phyloP scores from a whole-genome alignment of 805 yeast species.

The Monosporozyma solicola region DNA sequence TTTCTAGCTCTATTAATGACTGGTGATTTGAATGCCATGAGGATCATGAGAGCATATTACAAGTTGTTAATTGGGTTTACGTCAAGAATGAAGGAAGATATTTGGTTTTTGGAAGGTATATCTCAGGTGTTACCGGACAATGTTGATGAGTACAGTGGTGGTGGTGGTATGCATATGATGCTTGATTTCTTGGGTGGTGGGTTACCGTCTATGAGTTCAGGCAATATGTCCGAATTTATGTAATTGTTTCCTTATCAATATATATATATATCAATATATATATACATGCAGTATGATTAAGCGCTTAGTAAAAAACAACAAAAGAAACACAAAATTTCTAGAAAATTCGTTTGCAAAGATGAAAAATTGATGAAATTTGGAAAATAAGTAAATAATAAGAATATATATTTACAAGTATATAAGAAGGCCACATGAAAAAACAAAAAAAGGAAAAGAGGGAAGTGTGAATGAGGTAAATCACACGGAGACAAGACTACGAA shows the following conservation, averaged over 20 bases:
- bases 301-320: neutral
- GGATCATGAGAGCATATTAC: conserved; percentile 85
- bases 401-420: neutral
- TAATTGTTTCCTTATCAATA: conserved; percentile 3
- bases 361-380: neutral
- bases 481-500: neutral
- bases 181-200: conserved; percentile 75
- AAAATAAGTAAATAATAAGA: neutral
- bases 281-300: neutral
- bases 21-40: conserved; percentile 81
- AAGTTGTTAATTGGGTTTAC: conserved; percentile 72
- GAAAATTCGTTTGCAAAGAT: neutral
- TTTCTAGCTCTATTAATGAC: conserved; percentile 69
- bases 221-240: conserved; percentile 29
- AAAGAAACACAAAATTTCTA: neutral
- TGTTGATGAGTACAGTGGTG: conserved; percentile 83
- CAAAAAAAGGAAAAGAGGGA: neutral
- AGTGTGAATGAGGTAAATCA: neutral
- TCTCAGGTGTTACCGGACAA: conserved; percentile 82
- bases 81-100: conserved; percentile 76
- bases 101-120: conserved; percentile 92
- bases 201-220: conserved; percentile 39
- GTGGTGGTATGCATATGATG: conserved; percentile 92
- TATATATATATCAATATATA: neutral
- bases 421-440: too few relatives aligned